phyloP scores from a whole-genome alignment of 225 moss, liverwort and hornwort genomes.

The Ulota crispa region DNA sequence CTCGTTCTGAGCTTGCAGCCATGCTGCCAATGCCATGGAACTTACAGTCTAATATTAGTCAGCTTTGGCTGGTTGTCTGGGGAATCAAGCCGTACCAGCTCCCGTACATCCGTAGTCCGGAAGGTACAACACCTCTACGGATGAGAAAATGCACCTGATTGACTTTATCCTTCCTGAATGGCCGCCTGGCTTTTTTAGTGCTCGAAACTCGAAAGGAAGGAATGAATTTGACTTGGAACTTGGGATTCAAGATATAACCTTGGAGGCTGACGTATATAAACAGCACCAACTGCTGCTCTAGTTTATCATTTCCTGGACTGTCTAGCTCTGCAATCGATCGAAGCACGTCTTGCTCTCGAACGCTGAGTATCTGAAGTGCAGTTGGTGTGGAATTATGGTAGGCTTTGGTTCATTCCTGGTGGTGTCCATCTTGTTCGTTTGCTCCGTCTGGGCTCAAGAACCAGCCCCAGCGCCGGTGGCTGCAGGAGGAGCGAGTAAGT shows the following conservation, averaged over 20 bases:
- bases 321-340: background rate
- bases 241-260: background rate
- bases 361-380: background rate
- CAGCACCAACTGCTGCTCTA: background rate
- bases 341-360: too few species aligned
- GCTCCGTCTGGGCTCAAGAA: conserved; percentile 21
- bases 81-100: background rate
- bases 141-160: background rate
- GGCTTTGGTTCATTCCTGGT: conserved; percentile 11
- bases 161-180: conserved; percentile 9
- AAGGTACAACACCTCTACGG: conserved; percentile 14
- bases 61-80: background rate
- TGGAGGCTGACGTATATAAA: background rate
- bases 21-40: too few species aligned
- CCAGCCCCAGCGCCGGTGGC: conserved; percentile 11
- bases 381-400: background rate
- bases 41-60: background rate
- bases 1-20: background rate
- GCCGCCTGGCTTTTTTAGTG: background rate
- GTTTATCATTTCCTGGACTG: background rate
- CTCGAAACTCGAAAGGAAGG: background rate
- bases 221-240: background rate
- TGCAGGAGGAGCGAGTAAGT: conserved; percentile 17
- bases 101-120: background rate
- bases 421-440: conserved; percentile 13